Percentiles rank a stretch among this genome's conserved stretches.
Evolutionary conservation across 208 protist species (phyloP).

Genomic region (Trypanosoma lewisi): DNA sequence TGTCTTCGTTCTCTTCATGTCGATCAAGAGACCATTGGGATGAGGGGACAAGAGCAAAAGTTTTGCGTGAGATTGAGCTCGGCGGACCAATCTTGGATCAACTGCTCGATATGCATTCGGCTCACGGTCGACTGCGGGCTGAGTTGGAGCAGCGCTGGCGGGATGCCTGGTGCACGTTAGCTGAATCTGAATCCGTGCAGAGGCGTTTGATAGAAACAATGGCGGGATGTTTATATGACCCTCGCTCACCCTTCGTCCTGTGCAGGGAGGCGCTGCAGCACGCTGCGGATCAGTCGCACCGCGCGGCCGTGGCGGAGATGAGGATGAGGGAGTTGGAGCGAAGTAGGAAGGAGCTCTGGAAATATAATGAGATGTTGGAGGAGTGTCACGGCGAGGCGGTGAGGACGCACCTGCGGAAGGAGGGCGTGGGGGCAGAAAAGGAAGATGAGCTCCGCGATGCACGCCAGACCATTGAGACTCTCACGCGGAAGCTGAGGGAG

Average conservation of each 20-base stretch:
- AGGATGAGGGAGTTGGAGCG: slow-evolving; percentile 6
- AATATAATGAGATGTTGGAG: slow-evolving; percentile 5
- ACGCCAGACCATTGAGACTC: not conserved
- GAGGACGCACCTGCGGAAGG: not conserved
- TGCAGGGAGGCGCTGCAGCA: not conserved
- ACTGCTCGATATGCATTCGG: not conserved
- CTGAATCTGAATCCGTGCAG: slow-evolving; percentile 2
- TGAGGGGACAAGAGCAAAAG: not conserved
- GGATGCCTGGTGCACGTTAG: not conserved
- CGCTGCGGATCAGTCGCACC: not conserved
- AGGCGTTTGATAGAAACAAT: slow-evolving; percentile 6
- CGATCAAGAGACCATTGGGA: not conserved
- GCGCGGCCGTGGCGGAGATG: not conserved
- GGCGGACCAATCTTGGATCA: slow-evolving; percentile 7
- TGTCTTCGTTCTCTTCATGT: not conserved
- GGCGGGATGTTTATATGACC: not conserved
- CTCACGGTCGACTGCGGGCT: not conserved
- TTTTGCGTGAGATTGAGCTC: slow-evolving; percentile 8
- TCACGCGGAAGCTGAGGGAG: not conserved
- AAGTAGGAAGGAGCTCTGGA: slow-evolving; percentile 3
- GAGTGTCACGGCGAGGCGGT: not conserved
- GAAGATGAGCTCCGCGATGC: not conserved
- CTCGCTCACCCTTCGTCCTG: not conserved
- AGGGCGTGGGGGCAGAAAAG: not conserved
- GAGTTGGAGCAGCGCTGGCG: not conserved